Base-by-base conservation (phyloP, 106 monocot genomes). In the Acorus calamus region DNA sequence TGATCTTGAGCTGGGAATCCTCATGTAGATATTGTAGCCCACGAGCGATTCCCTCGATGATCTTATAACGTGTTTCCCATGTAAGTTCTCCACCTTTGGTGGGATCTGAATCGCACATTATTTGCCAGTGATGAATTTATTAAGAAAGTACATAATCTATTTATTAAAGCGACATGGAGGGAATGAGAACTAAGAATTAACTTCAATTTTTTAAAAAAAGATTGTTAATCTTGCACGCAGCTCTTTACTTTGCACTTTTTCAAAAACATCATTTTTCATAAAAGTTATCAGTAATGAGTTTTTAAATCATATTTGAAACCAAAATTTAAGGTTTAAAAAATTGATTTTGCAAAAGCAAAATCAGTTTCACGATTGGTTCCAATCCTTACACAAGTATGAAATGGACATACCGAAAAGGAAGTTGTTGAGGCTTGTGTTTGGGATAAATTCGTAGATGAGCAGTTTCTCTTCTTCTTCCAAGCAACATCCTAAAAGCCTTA, bases 1-100 rank as follows among this genome's bases (percentile, higher is more conserved):
- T 61, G 46, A 74, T 43, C 54, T 55, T 67, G 43, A 2, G 54
- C 11, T 46, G 52, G 6, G 70, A 70, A 14, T 70, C 70, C 55
- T 70, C 46, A 54, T 70, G 61, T 3, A 70, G 62, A 53, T 70
- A 70, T 45, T 53, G 53, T 6, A 70, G 62, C 10, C 70, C 70
- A 13, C 70, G 44, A 46, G 53, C 70, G 47, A 70, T 62, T 8
- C 70, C 70, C 47, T 45, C 46, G 2, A 70, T 70, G 1, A 70
- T 70, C n/a, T 61, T 47, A 9, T 9, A 54, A 14, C 70, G 44
- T 13, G 7, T 62, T 6, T 3, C 5, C 70, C 70, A 70, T 5
- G 14, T 2, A 12, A 70, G 62, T 47, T 53, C 14, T 51, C 5
- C 7, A 4, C 53, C 2, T 53, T 11, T 70, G 8, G 4, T 7